These are phyloP conservation scores for Tubosaeta sp. DNA, from an alignment of 768 basidiomycete species.

Conservation along the genomic window DNA sequence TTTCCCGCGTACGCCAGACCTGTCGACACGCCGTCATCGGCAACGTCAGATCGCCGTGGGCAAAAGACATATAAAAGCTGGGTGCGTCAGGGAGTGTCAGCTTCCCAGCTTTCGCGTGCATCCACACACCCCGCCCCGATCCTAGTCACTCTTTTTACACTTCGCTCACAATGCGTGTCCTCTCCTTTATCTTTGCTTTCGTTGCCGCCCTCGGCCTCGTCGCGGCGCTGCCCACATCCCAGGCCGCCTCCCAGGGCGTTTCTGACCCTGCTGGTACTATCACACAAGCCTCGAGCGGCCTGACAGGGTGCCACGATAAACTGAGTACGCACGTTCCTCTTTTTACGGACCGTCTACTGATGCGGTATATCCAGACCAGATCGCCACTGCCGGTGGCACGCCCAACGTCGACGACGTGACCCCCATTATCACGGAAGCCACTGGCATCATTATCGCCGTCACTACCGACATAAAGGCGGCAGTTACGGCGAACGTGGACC, in stretches of 20 bases:
- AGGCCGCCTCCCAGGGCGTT: not conserved
- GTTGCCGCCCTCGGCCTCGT: constrained; percentile 15
- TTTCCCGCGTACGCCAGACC: not conserved
- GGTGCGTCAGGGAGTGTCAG: not conserved
- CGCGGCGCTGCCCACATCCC: not conserved
- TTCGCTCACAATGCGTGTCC: constrained; percentile 22
- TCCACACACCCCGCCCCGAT: not conserved
- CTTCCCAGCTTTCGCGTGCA: not conserved
- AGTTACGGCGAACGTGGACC: not conserved
- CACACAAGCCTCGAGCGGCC: not conserved
- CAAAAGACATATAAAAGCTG: constrained; percentile 1
- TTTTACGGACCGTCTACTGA: not conserved
- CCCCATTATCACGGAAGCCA: not conserved
- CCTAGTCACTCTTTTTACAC: constrained; percentile 10
- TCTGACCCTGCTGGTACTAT: not conserved
- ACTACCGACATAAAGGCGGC: not conserved
- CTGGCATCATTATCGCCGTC: not conserved
- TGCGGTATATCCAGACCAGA: not conserved
- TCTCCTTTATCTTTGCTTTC: constrained; percentile 20
- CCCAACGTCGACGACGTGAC: not conserved
- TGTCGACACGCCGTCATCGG: not conserved
- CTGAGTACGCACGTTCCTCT: not conserved
- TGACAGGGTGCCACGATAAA: not conserved
- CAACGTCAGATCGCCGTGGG: not conserved
- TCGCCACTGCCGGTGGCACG: not conserved